Evolutionary conservation across 2,329 filamentous ascomycete genomes (phyloP), one percentile per base, ranked within the genome.

Genomic region (Calonectria honghensis): DNA sequence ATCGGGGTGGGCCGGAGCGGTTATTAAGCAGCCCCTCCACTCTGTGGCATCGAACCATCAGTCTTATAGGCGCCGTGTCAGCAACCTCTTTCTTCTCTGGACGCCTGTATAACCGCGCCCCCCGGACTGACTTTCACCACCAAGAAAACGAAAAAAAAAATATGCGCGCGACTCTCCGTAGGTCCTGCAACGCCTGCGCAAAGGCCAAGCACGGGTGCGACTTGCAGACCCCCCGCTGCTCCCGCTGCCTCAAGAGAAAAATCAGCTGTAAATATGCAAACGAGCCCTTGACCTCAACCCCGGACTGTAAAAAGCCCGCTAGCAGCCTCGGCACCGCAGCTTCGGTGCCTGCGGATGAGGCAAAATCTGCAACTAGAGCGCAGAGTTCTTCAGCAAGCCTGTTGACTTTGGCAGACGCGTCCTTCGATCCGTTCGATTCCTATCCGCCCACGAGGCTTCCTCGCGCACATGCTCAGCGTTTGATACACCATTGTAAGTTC

Each of bases 121-220:
- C 24, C 31, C 13, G 39, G 24, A 24, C 27, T 37, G 37, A 35
- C 29, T 35, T 13, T 61, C 57, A 20, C 35, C 57, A 61, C 57
- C 57, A 41, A 6, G 48, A 29, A 13, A 27, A 41, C 18, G 39
- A 18, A 52, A 18, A 18, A 18, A 24, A 31, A 18, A 71, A 75
- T 73, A 91, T 91, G 90, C 89, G 87, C 80, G 84, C 83, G 76
- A 90, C 89, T n/a, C 89, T 92, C 71, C 89, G 90, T 54, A 84
- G 90, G 76, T 91, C 90, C 11, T 92, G 90, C 83, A 84, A 85
- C 76, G 87, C 89, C 20, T 92, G 90, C 78, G 90, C 89, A 52
- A 90, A 86, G 78, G 85, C 88, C 6, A 92, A 92, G 78, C 86
- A 89, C 75, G 87, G 88, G 73, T 92, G 90, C 81, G 89, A 91